These are phyloP conservation scores for Xylaria sp. DNA, from an alignment of 2,329 filamentous ascomycete genomes.

Conservation along the genomic window DNA sequence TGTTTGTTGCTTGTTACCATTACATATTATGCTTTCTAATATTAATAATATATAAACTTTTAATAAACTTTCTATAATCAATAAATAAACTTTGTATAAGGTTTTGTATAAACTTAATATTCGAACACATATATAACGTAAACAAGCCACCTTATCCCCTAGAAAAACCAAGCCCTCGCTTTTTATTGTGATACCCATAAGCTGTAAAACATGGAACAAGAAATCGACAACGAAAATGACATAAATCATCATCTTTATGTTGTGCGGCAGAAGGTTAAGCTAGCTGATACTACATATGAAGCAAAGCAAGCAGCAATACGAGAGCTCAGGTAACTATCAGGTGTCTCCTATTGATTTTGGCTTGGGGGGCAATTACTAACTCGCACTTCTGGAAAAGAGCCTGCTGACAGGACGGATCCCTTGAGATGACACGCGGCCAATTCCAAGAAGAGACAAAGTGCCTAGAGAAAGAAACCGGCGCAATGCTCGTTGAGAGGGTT, in stretches of 20 bases:
- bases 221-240: not conserved
- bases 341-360: not conserved
- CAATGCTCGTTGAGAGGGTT: not conserved
- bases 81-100: no score
- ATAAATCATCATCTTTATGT: conserved; percentile 5
- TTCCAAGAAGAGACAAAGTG: not conserved
- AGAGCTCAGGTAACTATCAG: not conserved
- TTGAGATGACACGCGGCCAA: conserved; percentile 8
- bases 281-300: not conserved
- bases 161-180: no score
- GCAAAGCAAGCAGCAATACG: conserved; percentile 3
- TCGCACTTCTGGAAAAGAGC: not conserved
- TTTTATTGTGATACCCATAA: no score
- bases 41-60: no score
- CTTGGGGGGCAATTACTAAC: not conserved
- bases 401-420: not conserved
- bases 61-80: no score
- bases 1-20: no score
- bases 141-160: no score
- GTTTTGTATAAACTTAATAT: no score
- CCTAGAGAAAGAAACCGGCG: not conserved
- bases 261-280: not conserved
- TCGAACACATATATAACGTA: no score
- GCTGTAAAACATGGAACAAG: not conserved
- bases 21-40: no score